Base-by-base conservation (phyloP, 2,329 filamentous ascomycete species). In the Alternaria rosae region DNA sequence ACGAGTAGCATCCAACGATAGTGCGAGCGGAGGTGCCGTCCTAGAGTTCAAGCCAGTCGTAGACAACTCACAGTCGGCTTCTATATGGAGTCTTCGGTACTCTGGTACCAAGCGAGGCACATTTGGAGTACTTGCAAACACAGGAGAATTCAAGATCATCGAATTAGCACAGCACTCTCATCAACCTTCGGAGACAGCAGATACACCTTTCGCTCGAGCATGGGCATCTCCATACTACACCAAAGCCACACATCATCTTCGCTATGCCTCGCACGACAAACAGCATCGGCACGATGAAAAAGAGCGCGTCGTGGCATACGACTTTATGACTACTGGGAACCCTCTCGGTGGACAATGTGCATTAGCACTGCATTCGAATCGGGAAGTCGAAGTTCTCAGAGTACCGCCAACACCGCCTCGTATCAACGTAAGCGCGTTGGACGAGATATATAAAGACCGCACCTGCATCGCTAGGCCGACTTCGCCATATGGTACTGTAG, bases 81-180 rank as follows among this genome's bases (percentile, higher is more conserved):
- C 82, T 3, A 87, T 90, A 44, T 89, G 87, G 87, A 89, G 86
- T 72, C 74, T 89, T 57, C 83, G 87, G 9, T 90, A 88, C 69
- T 88, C 85, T 4, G 86, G 85, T 21, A 85, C 83, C 7, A 86
- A 85, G 71, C 80, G 85, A 58, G 87, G 86, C 12, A 85, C 83
- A 21, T 82, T 90, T 41, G 87, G 85, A 9, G 83, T 88, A 12
- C 81, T 89, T 43, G 85, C 87, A 0, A 89, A 83, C 69, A 85
- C 81, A 3, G 88, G 88, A 12, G 85, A 89, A 62, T 80, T 89
- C 68, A 88, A 86, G 66, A 78, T 85, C 7, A 83, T 85, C 62
- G 85, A 88, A 52, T 79, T 87, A 25, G 83, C 82, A 21, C 85
- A 86, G 65, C 85, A 87, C 62, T 83, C 72, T 6, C 76, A 78